Conservation (phyloP, 441 rosid genomes). For the Cnidoscolus chayamansa region DNA sequence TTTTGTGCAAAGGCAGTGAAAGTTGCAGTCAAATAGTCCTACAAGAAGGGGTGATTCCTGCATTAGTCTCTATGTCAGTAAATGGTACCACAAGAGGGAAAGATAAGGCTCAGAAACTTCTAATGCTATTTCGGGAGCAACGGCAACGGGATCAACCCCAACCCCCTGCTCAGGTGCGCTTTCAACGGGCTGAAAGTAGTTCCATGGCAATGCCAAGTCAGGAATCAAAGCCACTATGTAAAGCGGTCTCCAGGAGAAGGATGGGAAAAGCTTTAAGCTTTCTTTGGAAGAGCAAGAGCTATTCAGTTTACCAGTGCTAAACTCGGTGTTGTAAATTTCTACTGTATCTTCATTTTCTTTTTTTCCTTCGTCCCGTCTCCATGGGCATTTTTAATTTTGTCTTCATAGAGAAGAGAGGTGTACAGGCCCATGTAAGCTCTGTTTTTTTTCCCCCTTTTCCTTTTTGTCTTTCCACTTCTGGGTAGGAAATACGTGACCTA, state of each 20-base stretch:
- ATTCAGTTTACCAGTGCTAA: slow-evolving; percentile 54
- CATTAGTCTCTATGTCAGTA: slow-evolving; percentile 85
- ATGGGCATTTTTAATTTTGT: slow-evolving; percentile 30
- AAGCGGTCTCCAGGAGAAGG: slow-evolving; percentile 69
- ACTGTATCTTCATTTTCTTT: slow-evolving; percentile 33
- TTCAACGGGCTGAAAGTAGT: slow-evolving; percentile 33
- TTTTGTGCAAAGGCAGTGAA: slow-evolving; percentile 70
- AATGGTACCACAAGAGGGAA: slow-evolving; percentile 77
- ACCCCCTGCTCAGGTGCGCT: slow-evolving; percentile 34
- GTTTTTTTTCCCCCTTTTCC: slow-evolving; percentile 24
- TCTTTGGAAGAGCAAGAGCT: slow-evolving; percentile 79
- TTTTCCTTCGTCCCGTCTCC: slow-evolving; percentile 21
- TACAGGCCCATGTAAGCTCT: slow-evolving; percentile 48
- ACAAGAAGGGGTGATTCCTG: slow-evolving; percentile 99
- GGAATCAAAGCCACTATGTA: slow-evolving; percentile 60
- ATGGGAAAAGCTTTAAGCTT: slow-evolving; percentile 59
- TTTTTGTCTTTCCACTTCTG: slow-evolving; percentile 3
- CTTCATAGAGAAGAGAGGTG: slow-evolving; percentile 38
- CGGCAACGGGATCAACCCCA: slow-evolving; percentile 73
- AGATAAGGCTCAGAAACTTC: slow-evolving; percentile 85
- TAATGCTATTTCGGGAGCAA: slow-evolving; percentile 90
- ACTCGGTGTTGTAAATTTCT: slow-evolving; percentile 29
- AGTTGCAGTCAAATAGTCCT: slow-evolving; percentile 79
- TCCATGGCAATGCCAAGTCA: slow-evolving; percentile 34
- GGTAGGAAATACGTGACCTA: slow-evolving; percentile 23